Conservation (phyloP, 176 grass and related monocot genomes). For the Melocanna baccifera region DNA sequence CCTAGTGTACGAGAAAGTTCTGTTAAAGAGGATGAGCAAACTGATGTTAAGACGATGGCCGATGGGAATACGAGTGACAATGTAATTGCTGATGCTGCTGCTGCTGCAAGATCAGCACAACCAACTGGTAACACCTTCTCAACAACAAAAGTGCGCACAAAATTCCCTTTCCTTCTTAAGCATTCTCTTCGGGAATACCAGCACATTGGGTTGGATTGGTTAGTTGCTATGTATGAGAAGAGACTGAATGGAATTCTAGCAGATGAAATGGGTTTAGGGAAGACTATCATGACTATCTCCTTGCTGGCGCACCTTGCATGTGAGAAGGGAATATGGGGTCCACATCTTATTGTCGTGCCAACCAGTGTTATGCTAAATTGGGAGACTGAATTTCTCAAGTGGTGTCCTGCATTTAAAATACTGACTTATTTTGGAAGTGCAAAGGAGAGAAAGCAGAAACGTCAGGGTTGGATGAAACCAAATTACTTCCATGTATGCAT, state of each 20-base stretch:
- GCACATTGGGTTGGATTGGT: conserved; percentile 97
- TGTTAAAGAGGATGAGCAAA: conserved; percentile 36
- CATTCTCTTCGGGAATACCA: conserved; percentile 97
- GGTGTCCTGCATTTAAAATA: conserved; percentile 98
- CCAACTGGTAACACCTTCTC: conserved; percentile 97
- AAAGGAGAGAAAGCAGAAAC: conserved; percentile 96
- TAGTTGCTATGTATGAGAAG: conserved; percentile 98
- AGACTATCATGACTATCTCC: conserved; percentile 99
- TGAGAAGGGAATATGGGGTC: conserved; percentile 99
- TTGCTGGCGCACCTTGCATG: conserved; percentile 92
- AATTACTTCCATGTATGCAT: conserved; percentile 99
- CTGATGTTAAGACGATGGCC: conserved; percentile 34
- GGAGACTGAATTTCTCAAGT: conserved; percentile 99
- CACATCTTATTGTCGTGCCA: conserved; percentile 96
- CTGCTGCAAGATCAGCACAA: conserved; percentile 95
- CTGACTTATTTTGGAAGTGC: conserved; percentile 97
- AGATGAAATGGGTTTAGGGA: conserved; percentile 98
- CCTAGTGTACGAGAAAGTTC: conserved; percentile 15
- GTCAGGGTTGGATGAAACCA: conserved; percentile 96
- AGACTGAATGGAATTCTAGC: conserved; percentile 98
- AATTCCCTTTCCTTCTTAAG: conserved; percentile 97
- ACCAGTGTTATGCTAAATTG: conserved; percentile 99
- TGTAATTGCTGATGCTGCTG: conserved; percentile 93
- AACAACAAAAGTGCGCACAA: conserved; percentile 89
- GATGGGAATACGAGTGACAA: conserved; percentile 55